These are phyloP conservation scores for Anastatica hierochuntica DNA, from an alignment of 345 rosid genomes.

Conservation along the genomic window DNA sequence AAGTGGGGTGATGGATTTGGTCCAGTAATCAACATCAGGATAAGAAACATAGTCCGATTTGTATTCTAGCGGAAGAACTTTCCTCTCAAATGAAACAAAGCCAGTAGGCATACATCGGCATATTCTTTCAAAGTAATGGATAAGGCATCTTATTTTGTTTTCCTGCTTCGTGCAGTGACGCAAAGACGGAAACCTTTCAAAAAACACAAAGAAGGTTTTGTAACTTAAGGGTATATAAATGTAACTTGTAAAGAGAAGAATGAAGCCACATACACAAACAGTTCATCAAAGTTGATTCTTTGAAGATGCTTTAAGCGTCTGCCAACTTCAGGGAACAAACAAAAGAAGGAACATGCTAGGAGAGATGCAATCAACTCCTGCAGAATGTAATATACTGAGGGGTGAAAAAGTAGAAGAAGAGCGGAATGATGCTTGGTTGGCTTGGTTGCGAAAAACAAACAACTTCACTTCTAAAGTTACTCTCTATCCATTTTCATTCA, in stretches of 20 bases:
- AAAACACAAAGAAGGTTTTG: background rate
- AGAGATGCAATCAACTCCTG: background rate
- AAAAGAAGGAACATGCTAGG: background rate
- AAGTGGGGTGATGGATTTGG: slow-evolving; percentile 43
- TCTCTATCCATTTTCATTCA: background rate
- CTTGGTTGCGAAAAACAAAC: background rate
- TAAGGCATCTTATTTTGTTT: slow-evolving; percentile 54
- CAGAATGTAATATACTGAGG: no score
- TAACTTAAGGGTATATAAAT: no score
- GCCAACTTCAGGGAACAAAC: no score
- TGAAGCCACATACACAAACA: no score
- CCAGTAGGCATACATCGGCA: slow-evolving; percentile 53
- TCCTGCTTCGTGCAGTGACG: slow-evolving; percentile 42
- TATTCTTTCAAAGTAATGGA: slow-evolving; percentile 64
- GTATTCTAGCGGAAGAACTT: slow-evolving; percentile 40
- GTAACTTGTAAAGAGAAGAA: no score
- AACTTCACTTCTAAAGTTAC: no score
- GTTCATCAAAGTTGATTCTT: no score
- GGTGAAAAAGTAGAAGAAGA: no score
- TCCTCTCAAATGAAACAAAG: slow-evolving; percentile 74
- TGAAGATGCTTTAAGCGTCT: no score
- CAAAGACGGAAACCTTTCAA: slow-evolving; percentile 42
- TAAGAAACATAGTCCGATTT: slow-evolving; percentile 29
- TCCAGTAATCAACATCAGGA: slow-evolving; percentile 55
- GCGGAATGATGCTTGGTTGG: no score